These are phyloP conservation scores for Fusarium succisae DNA, from an alignment of 2,329 filamentous ascomycete species.

Conservation along the genomic window DNA sequence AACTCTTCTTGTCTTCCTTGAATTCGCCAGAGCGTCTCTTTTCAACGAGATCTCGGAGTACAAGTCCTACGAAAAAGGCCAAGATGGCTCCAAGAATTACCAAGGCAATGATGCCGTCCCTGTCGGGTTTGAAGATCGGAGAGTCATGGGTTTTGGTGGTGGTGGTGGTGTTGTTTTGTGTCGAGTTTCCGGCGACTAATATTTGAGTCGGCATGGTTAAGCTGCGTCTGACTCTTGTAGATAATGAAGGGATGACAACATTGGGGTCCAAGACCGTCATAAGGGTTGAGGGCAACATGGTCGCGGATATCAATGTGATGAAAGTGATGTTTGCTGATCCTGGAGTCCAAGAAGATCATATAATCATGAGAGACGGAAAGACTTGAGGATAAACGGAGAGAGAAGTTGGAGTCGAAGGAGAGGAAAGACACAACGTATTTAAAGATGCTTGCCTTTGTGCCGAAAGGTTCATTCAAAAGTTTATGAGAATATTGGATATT, in stretches of 20 bases:
- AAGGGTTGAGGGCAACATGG: neutral
- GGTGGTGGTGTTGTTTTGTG: neutral
- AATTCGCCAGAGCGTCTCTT: slow-evolving; percentile 27
- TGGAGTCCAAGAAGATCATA: neutral
- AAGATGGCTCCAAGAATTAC: slow-evolving; percentile 10
- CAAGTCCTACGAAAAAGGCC: slow-evolving; percentile 5
- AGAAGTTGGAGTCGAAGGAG: too few species aligned
- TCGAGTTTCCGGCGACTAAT: neutral
- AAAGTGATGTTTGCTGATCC: neutral
- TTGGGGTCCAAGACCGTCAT: neutral
- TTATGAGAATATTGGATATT: neutral
- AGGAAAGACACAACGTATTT: neutral
- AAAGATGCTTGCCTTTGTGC: neutral
- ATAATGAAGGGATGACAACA: neutral
- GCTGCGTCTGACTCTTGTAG: neutral
- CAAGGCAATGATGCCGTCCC: slow-evolving; percentile 4
- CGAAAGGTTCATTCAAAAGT: neutral
- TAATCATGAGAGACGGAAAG: neutral
- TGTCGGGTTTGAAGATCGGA: neutral
- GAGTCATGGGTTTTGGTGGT: neutral
- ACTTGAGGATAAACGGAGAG: neutral
- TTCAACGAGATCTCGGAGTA: slow-evolving; percentile 17
- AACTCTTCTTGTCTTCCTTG: neutral
- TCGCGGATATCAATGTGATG: neutral
- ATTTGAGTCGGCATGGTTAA: neutral